Percentiles rank a stretch among this genome's conserved stretches.
These are phyloP conservation scores for Xylaria sp. DNA, from an alignment of 495 filamentous ascomycete genomes.

Conservation along the genomic window DNA sequence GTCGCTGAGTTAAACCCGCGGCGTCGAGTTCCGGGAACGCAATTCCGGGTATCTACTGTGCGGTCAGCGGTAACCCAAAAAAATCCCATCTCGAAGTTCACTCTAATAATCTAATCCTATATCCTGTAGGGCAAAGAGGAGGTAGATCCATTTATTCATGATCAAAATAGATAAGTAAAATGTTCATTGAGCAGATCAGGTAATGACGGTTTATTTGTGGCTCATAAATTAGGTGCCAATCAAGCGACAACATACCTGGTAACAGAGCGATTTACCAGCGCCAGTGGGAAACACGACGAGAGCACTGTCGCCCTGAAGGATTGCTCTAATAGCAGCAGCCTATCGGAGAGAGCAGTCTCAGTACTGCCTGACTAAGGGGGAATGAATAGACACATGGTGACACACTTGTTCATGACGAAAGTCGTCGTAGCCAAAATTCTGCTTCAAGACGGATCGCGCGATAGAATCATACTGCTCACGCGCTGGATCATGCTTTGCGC, in stretches of 20 bases:
- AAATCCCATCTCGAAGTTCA: background rate
- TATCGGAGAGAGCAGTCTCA: conserved; percentile 3
- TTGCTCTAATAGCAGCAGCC: conserved; percentile 52
- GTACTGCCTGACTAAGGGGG: background rate
- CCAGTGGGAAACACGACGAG: conserved; percentile 66
- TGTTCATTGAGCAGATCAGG: background rate
- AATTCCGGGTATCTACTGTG: conserved; percentile 59
- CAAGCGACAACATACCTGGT: conserved; percentile 42
- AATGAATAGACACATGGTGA: background rate
- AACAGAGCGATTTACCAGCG: conserved; percentile 65
- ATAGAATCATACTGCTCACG: conserved; percentile 24
- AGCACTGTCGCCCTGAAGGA: conserved; percentile 57
- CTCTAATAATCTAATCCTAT: background rate
- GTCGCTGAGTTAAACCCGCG: conserved; percentile 6
- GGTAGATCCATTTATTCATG: background rate
- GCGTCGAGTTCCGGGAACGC: conserved; percentile 58
- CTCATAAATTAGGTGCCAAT: background rate
- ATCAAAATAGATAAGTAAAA: background rate
- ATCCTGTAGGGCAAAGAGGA: background rate
- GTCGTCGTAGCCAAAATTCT: conserved; percentile 52
- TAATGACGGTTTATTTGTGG: background rate
- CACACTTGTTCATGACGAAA: conserved; percentile 62
- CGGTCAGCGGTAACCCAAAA: conserved; percentile 1
- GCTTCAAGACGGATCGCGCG: conserved; percentile 42
- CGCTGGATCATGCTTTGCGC: conserved; percentile 19